Base-by-base conservation (phyloP, 2,329 filamentous ascomycete species). In the Penicillium sp. region DNA sequence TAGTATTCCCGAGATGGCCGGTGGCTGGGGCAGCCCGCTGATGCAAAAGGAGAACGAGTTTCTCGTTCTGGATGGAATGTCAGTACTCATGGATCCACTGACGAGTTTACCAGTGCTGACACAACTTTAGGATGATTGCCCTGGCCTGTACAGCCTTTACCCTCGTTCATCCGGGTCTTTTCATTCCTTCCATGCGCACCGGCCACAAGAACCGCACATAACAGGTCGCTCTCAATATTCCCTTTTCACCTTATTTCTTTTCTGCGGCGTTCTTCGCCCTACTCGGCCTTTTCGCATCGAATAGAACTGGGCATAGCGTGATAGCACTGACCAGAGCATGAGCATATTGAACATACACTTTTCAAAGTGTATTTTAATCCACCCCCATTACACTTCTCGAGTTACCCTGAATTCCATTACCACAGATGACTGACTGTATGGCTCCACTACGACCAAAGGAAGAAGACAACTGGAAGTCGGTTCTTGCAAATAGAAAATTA, bases 1-100 rank as follows among this genome's bases (percentile, higher is more conserved):
- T 58, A 81, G 79, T 70, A 71, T 82, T 6, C 79, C 80, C 4
- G 80, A 82, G 64, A 81, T 82, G 80, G 77, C 79, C 4, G 79
- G 79, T 24, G 80, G 80, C 4, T 82, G 80, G 80, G 79, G 79
- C 22, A 78, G 76, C 49, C 68, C 73, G 0, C 61, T 81, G 43
- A 81, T 81, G 79, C 74, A 75, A 54, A 77, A 77, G 37, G 78
- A 82, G 66, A 69, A 70, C 6, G 79, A 81, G 56, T 82, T 82
- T 56, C 68, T 82, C 22, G 67, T 81, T 7, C 68, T 82, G 5
- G 80, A 82, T 62, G 79, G 78, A 70, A 77, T 77, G 78, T 80
- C 63, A 73, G 77, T 76, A 22, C 46, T 2, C 4, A 22, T n/a
- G 7, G 19, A 41, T 19, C 40, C 3, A 10, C 16, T 10, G n/a